Conservation (phyloP, 495 filamentous ascomycete species). For the Pseudomonodictys pantanalensis region DNA sequence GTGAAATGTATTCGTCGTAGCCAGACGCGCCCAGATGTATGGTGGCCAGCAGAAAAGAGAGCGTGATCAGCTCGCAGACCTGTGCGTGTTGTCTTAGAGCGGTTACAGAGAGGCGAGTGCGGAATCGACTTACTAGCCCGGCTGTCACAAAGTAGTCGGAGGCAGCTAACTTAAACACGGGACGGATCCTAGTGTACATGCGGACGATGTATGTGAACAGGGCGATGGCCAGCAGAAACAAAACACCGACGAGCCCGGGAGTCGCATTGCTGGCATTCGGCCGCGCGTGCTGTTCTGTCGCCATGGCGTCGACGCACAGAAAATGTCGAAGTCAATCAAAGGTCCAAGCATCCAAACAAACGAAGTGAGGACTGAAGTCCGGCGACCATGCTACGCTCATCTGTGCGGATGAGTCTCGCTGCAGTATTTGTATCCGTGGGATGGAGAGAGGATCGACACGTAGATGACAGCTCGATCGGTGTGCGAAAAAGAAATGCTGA, state of each 20-base stretch:
- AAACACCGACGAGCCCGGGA: neutral
- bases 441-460: neutral
- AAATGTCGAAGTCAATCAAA: neutral
- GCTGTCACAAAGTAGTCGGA: neutral
- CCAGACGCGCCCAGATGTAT: neutral
- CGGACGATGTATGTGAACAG: neutral
- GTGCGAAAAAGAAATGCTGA: neutral
- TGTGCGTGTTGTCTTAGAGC: neutral
- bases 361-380: neutral
- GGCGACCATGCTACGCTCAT: neutral
- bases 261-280: neutral
- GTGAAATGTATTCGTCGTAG: neutral
- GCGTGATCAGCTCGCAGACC: neutral
- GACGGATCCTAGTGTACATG: neutral
- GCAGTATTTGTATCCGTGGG: neutral
- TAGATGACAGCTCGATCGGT: neutral
- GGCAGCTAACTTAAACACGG: neutral
- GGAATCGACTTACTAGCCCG: neutral
- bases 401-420: neutral
- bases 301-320: neutral
- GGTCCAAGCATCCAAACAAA: neutral
- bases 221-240: neutral
- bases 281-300: neutral
- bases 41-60: neutral
- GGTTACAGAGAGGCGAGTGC: neutral